Base-by-base conservation (phyloP, 345 rosid genomes). In the Eucalyptus pauciflora region DNA sequence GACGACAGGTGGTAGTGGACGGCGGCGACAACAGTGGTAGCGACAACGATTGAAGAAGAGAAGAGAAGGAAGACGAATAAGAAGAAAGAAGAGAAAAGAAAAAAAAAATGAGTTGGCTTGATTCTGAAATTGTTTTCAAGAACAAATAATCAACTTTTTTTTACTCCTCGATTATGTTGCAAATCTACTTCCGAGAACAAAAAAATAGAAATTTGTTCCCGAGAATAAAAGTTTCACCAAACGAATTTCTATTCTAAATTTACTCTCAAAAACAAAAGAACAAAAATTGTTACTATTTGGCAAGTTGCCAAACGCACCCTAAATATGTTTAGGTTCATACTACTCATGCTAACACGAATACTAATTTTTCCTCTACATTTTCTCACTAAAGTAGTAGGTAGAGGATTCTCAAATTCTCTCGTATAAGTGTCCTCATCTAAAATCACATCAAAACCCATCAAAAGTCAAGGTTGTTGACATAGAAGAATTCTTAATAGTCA, bases 1-100 rank as follows among this genome's bases (percentile, higher is more conserved):
- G 4, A 0, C 4, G 4, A 20, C 0, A 3, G 10, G 10, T 3
- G 58, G 10, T 1, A 0, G 0, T 18, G 56, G 56, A 51, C 4
- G 3, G 8, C 3, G 1, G 17, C 7, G 3, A 1, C 8, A 1
- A 3, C 3, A 5, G 16, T 6, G 5, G 5, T 50, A 50, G 17
- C 2, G 3, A 7, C 1, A 15, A 1, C 0, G 3, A 4, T 51
- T 7, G 58, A 52, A 52, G 58, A 52, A 52, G 58, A 52, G 10
- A 52, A 52, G 25, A 52, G 58, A 52, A 10, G 5, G 58, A 52
- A 52, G 10, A 52, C 20, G 25, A 52, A 52, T 25, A 52, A 52
- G 10, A 52, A 18, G 10, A 52, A 52, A 52, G 2, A 52, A 52
- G 25, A 52, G 24, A 52, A 52, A 52, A 7, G 2, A 52, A 10